Percentiles rank a stretch among this genome's conserved stretches.
Conservation (phyloP, 1,284 basidiomycete genomes). For the Psilocybe mexicana region DNA sequence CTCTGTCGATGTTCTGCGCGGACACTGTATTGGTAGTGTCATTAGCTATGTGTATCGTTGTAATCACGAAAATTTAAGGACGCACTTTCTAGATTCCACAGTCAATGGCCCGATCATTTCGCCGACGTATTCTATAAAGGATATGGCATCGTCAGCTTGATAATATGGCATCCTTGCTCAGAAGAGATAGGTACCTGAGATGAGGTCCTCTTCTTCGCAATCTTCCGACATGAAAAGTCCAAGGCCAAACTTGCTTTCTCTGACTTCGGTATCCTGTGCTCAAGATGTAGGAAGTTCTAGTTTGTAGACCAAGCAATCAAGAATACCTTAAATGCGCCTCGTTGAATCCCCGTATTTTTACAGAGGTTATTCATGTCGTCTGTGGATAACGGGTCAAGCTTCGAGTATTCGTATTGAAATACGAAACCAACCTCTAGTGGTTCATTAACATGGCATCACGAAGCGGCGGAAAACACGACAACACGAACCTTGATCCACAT, state of each 20-base stretch:
- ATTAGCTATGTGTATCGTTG: neutral
- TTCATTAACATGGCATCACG: neutral
- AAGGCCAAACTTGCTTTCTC: conserved; percentile 43
- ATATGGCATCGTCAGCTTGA: neutral
- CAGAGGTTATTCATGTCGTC: conserved; percentile 34
- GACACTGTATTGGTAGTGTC: conserved; percentile 5
- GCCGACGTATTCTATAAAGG: conserved; percentile 52
- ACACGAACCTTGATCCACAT: conserved; percentile 39
- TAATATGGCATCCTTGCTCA: too few species aligned
- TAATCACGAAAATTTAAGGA: neutral
- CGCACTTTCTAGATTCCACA: conserved; percentile 46
- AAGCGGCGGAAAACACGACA: neutral
- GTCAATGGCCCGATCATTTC: conserved; percentile 48
- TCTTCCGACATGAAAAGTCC: conserved; percentile 52
- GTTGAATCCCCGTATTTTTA: conserved; percentile 44
- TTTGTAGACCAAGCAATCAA: neutral
- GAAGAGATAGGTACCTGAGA: conserved; percentile 38
- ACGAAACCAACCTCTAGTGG: neutral
- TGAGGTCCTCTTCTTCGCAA: conserved; percentile 40
- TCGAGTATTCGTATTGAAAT: too few species aligned
- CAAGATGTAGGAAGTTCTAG: too few species aligned
- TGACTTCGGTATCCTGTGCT: conserved; percentile 41
- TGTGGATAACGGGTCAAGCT: conserved; percentile 10
- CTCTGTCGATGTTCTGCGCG: conserved; percentile 41
- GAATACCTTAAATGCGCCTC: conserved; percentile 39